Conservation (phyloP, 2,329 filamentous ascomycete species). For the Aspergillus bombycis region DNA sequence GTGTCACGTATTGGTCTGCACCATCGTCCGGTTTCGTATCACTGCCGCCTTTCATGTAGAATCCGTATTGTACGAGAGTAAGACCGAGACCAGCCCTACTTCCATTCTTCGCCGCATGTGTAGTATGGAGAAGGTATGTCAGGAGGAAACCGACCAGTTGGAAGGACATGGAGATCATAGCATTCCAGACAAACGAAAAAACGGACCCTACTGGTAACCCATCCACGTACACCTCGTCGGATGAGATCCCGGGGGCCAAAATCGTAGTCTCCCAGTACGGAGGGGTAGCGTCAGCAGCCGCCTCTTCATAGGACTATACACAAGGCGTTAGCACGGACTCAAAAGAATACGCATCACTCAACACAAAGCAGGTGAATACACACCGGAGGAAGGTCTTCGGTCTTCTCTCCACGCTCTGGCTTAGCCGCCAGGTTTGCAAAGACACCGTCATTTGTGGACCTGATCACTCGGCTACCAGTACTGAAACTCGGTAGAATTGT, state of each 20-base stretch:
- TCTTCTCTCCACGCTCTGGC: slow-evolving; percentile 77
- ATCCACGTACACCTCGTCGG: slow-evolving; percentile 95
- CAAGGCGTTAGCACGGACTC: slow-evolving; percentile 37
- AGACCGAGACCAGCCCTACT: slow-evolving; percentile 92
- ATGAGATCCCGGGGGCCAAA: slow-evolving; percentile 85
- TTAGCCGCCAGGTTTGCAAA: slow-evolving; percentile 95
- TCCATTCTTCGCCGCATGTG: slow-evolving; percentile 96
- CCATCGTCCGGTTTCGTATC: slow-evolving; percentile 44
- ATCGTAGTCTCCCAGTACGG: slow-evolving; percentile 99
- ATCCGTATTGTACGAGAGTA: slow-evolving; percentile 94
- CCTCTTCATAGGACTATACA: slow-evolving; percentile 90
- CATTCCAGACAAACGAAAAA: slow-evolving; percentile 76
- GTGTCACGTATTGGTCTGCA: slow-evolving; percentile 57
- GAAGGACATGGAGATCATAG: slow-evolving; percentile 97
- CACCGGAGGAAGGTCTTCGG: slow-evolving; percentile 93
- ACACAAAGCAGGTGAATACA: slow-evolving; percentile 41
- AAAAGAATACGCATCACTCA: slow-evolving; percentile 5
- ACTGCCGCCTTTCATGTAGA: slow-evolving; percentile 79
- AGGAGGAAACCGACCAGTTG: slow-evolving; percentile 96
- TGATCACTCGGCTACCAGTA: slow-evolving; percentile 59
- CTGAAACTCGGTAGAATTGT: slow-evolving; percentile 59
- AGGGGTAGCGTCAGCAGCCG: slow-evolving; percentile 90
- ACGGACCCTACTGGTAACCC: slow-evolving; percentile 87
- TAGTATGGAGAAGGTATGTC: slow-evolving; percentile 96
- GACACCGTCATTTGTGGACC: slow-evolving; percentile 86